Evolutionary conservation across 805 yeast genomes (phyloP).

Genomic region (Cyberlindnera nakhonratchasimensis): DNA sequence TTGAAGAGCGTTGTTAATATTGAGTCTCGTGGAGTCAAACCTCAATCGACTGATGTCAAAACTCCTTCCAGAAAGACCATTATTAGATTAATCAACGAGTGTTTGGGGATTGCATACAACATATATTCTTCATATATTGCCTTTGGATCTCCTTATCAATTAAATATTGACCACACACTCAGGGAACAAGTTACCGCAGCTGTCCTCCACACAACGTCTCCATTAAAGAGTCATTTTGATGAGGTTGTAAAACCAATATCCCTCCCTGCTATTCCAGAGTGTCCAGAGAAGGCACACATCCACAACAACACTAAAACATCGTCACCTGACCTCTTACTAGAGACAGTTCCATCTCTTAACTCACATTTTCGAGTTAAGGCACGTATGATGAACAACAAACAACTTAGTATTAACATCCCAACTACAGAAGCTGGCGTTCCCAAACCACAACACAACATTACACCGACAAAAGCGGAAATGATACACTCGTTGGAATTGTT

Average conservation of each 20-base stretch:
- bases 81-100: slow-evolving; percentile 45
- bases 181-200: slow-evolving; percentile 41
- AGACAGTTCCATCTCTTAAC: not conserved
- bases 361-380: slow-evolving; percentile 1
- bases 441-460: slow-evolving; percentile 10
- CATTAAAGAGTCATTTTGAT: slow-evolving; percentile 22
- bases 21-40: slow-evolving; percentile 14
- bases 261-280: not conserved
- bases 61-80: slow-evolving; percentile 28
- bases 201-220: slow-evolving; percentile 38
- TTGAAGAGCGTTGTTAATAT: slow-evolving; percentile 39
- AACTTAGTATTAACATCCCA: slow-evolving; percentile 23
- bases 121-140: slow-evolving; percentile 66
- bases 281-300: slow-evolving; percentile 6
- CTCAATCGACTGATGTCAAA: not conserved
- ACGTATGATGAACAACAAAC: slow-evolving; percentile 18
- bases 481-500: slow-evolving; percentile 35
- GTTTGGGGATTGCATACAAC: slow-evolving; percentile 58
- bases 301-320: not conserved
- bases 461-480: slow-evolving; percentile 35
- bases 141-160: slow-evolving; percentile 61
- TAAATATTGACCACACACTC: slow-evolving; percentile 61
- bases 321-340: not conserved
- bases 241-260: slow-evolving; percentile 4
- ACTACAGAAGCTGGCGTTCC: not conserved